phyloP scores from a whole-genome alignment of 2,329 filamentous ascomycete species.

The Curvularia eragrostidis region DNA sequence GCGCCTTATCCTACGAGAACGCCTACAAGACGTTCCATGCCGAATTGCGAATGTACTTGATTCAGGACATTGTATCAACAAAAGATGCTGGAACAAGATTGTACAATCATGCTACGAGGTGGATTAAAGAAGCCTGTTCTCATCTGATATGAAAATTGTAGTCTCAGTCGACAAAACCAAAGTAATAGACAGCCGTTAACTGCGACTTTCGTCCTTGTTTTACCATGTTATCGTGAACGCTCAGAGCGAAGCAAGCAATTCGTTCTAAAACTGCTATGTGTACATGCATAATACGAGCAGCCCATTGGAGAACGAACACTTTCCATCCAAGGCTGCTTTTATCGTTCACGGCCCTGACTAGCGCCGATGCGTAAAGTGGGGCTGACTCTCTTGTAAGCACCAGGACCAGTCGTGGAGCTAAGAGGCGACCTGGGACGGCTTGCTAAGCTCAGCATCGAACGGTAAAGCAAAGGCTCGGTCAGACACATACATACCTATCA shows the following conservation, averaged over 20 bases:
- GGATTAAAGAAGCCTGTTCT: not conserved
- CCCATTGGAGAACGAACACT: not conserved
- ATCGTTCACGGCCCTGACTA: not conserved
- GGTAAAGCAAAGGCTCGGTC: not conserved
- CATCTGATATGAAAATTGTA: not conserved
- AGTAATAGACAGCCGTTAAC: not conserved
- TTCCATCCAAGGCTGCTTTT: not conserved
- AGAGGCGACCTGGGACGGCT: not conserved
- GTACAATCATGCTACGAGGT: not conserved
- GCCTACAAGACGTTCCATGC: not conserved
- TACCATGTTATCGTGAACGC: not conserved
- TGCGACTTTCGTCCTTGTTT: not conserved
- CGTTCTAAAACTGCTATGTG: not conserved
- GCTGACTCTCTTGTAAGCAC: not conserved
- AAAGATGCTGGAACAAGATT: not conserved
- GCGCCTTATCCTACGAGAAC: constrained; percentile 25
- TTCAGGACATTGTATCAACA: not conserved
- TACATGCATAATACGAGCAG: not conserved
- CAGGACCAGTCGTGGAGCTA: not conserved
- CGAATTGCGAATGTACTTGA: not conserved
- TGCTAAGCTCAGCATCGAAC: not conserved
- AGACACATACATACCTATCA: not conserved
- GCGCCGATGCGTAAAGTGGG: not conserved
- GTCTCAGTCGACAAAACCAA: not conserved
- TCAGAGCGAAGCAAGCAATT: not conserved